Evolutionary conservation across 1,284 basidiomycete genomes (phyloP).

Genomic region (Rhodotorula glutinis): DNA sequence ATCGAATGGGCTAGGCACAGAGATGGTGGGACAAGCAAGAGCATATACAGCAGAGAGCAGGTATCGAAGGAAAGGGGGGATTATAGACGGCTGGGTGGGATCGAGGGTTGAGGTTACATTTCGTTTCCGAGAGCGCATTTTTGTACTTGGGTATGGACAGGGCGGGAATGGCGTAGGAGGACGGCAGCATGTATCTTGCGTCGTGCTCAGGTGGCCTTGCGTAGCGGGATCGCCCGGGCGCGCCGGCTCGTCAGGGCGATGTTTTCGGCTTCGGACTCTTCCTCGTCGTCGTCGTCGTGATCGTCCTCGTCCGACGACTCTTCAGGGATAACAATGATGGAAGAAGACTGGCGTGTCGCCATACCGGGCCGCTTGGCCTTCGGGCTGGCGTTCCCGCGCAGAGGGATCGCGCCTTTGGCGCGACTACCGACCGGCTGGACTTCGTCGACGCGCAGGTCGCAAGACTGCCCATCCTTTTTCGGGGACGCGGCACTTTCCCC

Average conservation of each 20-base stretch:
- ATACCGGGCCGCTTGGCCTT: neutral
- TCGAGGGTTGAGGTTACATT: no score
- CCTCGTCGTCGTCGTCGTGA: neutral
- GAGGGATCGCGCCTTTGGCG: conserved; percentile 1
- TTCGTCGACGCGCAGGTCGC: neutral
- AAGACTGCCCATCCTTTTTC: neutral
- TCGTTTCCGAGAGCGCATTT: neutral
- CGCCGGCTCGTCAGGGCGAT: conserved; percentile 26
- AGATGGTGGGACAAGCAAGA: neutral
- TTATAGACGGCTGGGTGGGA: neutral
- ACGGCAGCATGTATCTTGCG: no score
- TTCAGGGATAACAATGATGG: neutral
- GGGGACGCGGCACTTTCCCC: neutral
- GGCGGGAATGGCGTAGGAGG: no score
- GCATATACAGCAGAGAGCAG: no score
- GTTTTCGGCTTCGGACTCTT: conserved; percentile 22
- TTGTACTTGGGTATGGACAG: no score
- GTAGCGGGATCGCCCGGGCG: conserved; percentile 18
- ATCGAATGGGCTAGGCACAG: neutral
- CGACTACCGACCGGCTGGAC: neutral
- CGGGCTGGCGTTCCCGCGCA: neutral
- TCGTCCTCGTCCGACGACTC: conserved; percentile 6
- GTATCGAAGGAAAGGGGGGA: neutral
- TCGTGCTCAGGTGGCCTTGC: neutral
- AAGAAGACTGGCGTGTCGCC: neutral